Evolutionary conservation across 352 stramenopile species (phyloP).

Genomic region (Phytophthora pini): DNA sequence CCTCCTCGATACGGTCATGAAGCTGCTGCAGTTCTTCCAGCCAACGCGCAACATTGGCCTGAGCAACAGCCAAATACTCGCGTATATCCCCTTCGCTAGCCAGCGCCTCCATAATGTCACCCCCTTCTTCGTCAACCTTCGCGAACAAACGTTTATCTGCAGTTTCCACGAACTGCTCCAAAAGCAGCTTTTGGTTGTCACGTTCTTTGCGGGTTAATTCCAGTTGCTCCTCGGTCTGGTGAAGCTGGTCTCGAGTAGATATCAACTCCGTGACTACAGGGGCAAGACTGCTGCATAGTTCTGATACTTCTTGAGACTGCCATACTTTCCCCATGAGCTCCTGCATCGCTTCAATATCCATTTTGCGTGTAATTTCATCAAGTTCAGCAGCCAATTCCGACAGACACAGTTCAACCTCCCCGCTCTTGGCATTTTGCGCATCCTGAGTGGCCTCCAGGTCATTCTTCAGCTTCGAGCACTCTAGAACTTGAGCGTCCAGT

Average conservation of each 20-base stretch:
- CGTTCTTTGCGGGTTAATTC: slow-evolving; percentile 9
- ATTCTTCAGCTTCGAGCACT: slow-evolving; percentile 27
- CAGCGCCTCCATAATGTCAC: slow-evolving; percentile 3
- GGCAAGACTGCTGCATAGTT: slow-evolving; percentile 19
- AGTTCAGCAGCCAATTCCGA: slow-evolving; percentile 21
- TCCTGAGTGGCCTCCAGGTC: slow-evolving; percentile 22
- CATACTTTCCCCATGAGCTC: slow-evolving; percentile 15
- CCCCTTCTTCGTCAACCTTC: slow-evolving; percentile 22
- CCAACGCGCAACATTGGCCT: slow-evolving; percentile 23
- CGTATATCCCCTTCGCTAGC: slow-evolving; percentile 7
- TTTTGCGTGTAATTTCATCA: slow-evolving; percentile 12
- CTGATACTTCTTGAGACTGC: slow-evolving; percentile 23
- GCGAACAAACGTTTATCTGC: slow-evolving; percentile 34
- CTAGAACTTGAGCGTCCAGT: slow-evolving; percentile 11
- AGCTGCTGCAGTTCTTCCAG: slow-evolving; percentile 33
- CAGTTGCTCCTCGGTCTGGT: slow-evolving; percentile 17
- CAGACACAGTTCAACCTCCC: slow-evolving; percentile 15
- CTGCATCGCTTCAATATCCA: slow-evolving; percentile 1
- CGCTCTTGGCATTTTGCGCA: slow-evolving; percentile 16
- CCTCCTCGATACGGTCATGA: slow-evolving; percentile 8
- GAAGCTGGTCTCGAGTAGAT: slow-evolving; percentile 22
- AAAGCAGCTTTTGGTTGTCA: slow-evolving; percentile 17
- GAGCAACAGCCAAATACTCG: slow-evolving; percentile 24
- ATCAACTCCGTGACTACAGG: slow-evolving; percentile 16
- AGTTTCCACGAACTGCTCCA: slow-evolving; percentile 29